A percentile compares a stretch with the other conserved stretches of the same genome.
phyloP scores from a whole-genome alignment of 768 basidiomycete genomes.

The Tremella yokohamensis region DNA sequence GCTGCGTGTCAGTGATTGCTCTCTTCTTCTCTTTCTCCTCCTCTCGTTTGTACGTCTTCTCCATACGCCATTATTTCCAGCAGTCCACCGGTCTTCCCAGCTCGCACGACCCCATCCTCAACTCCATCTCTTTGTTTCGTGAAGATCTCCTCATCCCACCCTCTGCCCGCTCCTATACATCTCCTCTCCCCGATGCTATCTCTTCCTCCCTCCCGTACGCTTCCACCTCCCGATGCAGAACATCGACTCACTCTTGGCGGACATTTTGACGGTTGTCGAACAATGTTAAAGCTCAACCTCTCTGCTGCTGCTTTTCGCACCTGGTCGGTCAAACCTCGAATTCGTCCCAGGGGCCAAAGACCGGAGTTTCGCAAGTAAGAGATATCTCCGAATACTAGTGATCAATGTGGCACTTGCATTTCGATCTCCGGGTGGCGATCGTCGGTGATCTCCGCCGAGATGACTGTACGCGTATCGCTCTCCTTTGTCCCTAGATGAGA shows the following conservation, averaged over 20 bases:
- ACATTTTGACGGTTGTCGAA: constrained; percentile 32
- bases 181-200: not conserved
- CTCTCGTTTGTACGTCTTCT: constrained; percentile 7
- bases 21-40: not conserved
- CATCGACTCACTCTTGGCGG: constrained; percentile 41
- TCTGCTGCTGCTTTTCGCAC: too few species aligned
- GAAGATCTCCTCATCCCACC: too few species aligned
- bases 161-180: too few species aligned
- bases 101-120: not conserved
- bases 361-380: too few species aligned
- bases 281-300: constrained; percentile 18
- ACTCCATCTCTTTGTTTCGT: not conserved
- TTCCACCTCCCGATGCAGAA: not conserved
- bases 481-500: not conserved
- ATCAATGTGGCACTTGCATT: too few species aligned
- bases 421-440: not conserved
- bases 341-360: too few species aligned
- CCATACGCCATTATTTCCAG: not conserved
- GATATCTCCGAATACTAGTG: too few species aligned
- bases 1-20: constrained; percentile 26
- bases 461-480: not conserved
- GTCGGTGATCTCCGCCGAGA: not conserved
- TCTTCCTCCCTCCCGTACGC: not conserved
- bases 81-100: too few species aligned
- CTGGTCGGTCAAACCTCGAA: too few species aligned